Evolutionary conservation across 805 yeast genomes (phyloP), one percentile per base, ranked within the genome.

Genomic region (Saccharomycopsis schoenii): DNA sequence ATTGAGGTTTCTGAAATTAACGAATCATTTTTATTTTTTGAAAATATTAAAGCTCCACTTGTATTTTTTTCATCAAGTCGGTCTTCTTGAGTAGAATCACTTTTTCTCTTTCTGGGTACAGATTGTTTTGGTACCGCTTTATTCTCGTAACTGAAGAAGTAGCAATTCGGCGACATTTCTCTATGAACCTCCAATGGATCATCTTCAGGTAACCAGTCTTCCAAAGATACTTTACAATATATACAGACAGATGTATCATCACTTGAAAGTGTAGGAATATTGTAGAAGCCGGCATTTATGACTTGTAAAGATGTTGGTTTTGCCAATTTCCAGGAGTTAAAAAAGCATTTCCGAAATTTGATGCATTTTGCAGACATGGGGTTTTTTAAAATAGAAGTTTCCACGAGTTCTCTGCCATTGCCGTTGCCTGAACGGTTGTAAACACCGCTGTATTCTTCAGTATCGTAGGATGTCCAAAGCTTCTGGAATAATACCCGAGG

Each of bases 191-290:
- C 74, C 9, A 77, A 62, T 0, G 92, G 93, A 61, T 80, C 83
- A 70, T 89, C 94, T 1, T 74, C 77, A 1, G 71, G 68, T 61
- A 81, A 88, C 96, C 96, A 88, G 2, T 90, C 91, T 59, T 86
- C 87, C 15, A 82, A 72, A 0, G 85, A 79, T 19, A 80, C 73
- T 11, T 80, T 81, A 70, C 96, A 88, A 67, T 82, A 82, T 65
- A 81, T 75, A 69, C 96, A 88, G 1, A 81, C 74, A 1, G 83
- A 83, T 34, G 80, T 76, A 68, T 84, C 87, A 58, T 79, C 83
- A 42, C 74, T 75, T n/a, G 68, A 67, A 2, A 75, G 72, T 34
- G 69, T 64, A 1, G 89, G 87, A 11, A 76, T 73, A 68, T 79
- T 84, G 64, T 77, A 83, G 67, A 88, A 86, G 0, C 96, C 96